Conservation (phyloP, 2,329 filamentous ascomycete genomes). For the Colletotrichum noveboracense region DNA sequence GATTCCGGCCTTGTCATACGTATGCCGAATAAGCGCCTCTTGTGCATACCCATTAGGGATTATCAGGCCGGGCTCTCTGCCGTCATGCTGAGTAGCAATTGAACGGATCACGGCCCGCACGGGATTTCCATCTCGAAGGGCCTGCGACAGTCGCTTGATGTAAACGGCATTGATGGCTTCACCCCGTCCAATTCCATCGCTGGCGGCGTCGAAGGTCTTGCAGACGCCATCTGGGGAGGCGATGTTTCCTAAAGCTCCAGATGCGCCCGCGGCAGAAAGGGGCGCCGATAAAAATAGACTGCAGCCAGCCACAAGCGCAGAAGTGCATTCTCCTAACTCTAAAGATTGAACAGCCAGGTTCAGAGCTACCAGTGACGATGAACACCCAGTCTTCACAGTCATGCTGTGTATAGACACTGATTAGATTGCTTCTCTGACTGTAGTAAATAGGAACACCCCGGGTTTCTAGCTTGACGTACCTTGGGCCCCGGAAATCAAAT, state of each 20-base stretch:
- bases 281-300: constrained; percentile 32
- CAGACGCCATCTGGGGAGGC: constrained; percentile 29
- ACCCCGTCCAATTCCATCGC: constrained; percentile 45
- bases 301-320: constrained; percentile 35
- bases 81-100: constrained; percentile 37
- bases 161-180: constrained; percentile 44
- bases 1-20: constrained; percentile 27
- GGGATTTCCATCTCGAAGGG: constrained; percentile 42
- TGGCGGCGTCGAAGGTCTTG: constrained; percentile 40
- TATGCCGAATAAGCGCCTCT: constrained; percentile 27
- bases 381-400: constrained; percentile 40
- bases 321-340: constrained; percentile 26
- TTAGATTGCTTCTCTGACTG: neutral
- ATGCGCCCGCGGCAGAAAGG: constrained; percentile 18
- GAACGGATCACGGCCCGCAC: constrained; percentile 33
- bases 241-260: constrained; percentile 26
- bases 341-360: constrained; percentile 36
- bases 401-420: constrained; percentile 25
- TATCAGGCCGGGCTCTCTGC: constrained; percentile 37
- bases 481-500: constrained; percentile 8
- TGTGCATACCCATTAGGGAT: constrained; percentile 37
- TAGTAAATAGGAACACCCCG: neutral
- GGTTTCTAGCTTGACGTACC: neutral
- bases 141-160: constrained; percentile 44
- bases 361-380: constrained; percentile 32